Evolutionary conservation across 225 moss, liverwort and hornwort genomes (phyloP), one percentile per base, ranked within the genome.

Genomic region (Asterella californica): DNA sequence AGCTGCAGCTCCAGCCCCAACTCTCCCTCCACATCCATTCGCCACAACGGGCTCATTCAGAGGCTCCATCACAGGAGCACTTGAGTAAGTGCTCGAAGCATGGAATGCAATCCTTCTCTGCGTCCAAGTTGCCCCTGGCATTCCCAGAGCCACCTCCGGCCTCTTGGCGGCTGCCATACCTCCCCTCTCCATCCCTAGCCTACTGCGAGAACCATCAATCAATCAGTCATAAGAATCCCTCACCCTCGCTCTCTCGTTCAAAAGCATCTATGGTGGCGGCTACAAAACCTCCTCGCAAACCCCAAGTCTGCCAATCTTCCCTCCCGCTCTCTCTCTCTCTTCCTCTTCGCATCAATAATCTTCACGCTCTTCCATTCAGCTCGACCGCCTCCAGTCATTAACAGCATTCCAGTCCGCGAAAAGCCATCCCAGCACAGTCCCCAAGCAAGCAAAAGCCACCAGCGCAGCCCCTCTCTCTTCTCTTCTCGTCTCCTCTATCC

Each of bases 21-120:
- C 8, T 30, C 54, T 53, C 38, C 30, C 79, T 36, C 62, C 70
- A 21, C 46, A 33, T 32, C 61, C 57, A 59, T 72, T 80, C 63
- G 10, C 62, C 24, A n/a, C 17, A 33, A 87, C 33, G 29, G 84
- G 87, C 55, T 83, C 81, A 72, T 88, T 88, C 79, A 88, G 72
- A 55, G 87, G 87, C 78, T 88, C 81, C 87, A 84, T 84, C 24
- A 75, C 69, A 32, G 84, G 82, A 15, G 82, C 48, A 12, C 76
- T 77, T 19, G 80, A 64, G 57, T 80, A 81, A 1, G 87, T 84
- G 21, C 80, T 81, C 62, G 82, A 80, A 18, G 78, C 62, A 76
- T 82, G 80, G 75, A 87, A 87, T 42, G 80, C 76, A 49, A 87
- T 85, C 80, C 85, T 84, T 78, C 87, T 78, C 63, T 61, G 80